Conservation (phyloP, 768 basidiomycete genomes). For the Sistotremastrum suecicum region DNA sequence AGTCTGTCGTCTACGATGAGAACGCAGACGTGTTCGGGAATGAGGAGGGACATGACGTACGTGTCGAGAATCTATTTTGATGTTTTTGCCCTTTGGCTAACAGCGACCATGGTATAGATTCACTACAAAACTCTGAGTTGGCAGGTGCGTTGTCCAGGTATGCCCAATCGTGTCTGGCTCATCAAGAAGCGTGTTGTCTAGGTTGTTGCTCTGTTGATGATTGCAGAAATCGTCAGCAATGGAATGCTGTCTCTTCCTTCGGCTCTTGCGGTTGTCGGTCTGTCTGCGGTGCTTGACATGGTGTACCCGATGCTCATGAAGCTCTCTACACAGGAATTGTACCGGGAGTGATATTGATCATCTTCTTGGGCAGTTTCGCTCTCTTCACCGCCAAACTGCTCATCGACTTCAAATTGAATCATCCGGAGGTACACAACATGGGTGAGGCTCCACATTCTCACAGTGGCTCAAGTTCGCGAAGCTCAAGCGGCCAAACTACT, state of each 20-base stretch:
- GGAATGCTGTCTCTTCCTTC: constrained; percentile 41
- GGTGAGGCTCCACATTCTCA: constrained; percentile 14
- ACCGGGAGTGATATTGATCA: constrained; percentile 36
- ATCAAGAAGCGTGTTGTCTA: constrained; percentile 7
- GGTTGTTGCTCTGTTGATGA: constrained; percentile 39
- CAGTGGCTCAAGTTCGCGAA: background rate
- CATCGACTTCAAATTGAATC: constrained; percentile 43
- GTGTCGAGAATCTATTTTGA: background rate
- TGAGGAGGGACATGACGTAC: constrained; percentile 19
- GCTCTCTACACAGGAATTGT: constrained; percentile 24
- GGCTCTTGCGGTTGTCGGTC: constrained; percentile 37
- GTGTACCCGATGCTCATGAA: background rate
- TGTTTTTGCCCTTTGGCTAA: background rate
- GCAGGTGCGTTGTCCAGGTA: constrained; percentile 17
- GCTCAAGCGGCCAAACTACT: background rate
- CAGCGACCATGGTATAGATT: constrained; percentile 18
- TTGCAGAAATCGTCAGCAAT: constrained; percentile 43
- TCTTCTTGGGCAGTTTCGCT: constrained; percentile 37
- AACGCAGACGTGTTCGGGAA: constrained; percentile 29
- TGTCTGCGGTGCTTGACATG: background rate
- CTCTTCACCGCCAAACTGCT: constrained; percentile 38
- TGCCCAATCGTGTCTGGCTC: background rate
- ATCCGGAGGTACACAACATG: constrained; percentile 41
- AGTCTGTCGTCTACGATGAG: background rate
- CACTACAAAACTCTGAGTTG: constrained; percentile 40